These are phyloP conservation scores for Solanum pinnatisectum DNA, from an alignment of 257 asterid species.

Conservation along the genomic window DNA sequence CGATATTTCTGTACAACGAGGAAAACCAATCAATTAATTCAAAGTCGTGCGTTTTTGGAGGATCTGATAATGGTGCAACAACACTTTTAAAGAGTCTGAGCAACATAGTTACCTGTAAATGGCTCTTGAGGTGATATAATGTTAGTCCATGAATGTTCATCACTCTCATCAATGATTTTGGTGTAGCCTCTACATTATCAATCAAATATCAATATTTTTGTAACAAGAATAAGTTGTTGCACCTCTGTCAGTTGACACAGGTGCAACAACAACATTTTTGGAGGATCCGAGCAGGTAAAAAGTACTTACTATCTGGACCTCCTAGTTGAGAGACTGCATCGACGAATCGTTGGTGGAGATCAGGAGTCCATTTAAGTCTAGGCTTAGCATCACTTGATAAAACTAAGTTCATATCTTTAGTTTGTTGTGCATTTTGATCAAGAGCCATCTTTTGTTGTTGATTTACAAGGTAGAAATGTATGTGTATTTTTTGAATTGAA, in stretches of 20 bases:
- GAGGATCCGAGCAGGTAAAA: background rate
- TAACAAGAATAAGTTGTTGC: background rate
- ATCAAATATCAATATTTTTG: background rate
- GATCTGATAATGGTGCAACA: background rate
- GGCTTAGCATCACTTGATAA: slow-evolving; percentile 88
- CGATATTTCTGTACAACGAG: slow-evolving; percentile 65
- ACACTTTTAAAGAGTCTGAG: background rate
- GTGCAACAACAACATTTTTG: background rate
- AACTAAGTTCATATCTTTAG: slow-evolving; percentile 46
- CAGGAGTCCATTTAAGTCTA: slow-evolving; percentile 86
- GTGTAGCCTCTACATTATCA: slow-evolving; percentile 80
- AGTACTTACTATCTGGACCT: slow-evolving; percentile 71
- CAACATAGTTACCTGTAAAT: slow-evolving; percentile 53
- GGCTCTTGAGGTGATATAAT: slow-evolving; percentile 92
- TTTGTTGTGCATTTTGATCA: slow-evolving; percentile 27
- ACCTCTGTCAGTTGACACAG: background rate
- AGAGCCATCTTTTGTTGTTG: slow-evolving; percentile 30
- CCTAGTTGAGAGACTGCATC: slow-evolving; percentile 75
- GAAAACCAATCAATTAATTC: background rate
- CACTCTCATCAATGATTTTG: slow-evolving; percentile 87
- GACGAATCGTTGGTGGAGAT: slow-evolving; percentile 60
- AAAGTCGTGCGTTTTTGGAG: background rate
- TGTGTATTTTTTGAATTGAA: background rate
- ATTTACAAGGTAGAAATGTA: background rate
- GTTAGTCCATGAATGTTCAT: slow-evolving; percentile 89